A percentile compares a stretch with the other conserved stretches of the same genome.
Conservation (phyloP, 192 early-diverging fungal species). For the Entomortierella parvispora region DNA sequence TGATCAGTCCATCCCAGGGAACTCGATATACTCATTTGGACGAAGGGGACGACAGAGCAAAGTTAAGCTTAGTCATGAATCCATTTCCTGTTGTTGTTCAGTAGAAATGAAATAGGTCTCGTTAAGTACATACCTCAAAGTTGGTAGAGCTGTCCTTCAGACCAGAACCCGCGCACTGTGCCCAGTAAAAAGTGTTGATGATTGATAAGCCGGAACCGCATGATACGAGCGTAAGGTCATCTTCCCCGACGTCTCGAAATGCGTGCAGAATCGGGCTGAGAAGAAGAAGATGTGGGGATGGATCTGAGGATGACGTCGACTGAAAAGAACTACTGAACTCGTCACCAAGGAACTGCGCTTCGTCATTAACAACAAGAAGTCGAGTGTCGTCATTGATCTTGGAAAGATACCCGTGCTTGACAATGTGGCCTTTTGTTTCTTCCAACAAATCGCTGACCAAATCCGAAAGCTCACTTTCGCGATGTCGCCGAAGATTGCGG, state of each 20-base stretch:
- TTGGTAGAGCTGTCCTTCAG: neutral
- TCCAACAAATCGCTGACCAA: neutral
- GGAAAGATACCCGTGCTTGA: constrained; percentile 1
- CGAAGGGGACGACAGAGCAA: too few species aligned
- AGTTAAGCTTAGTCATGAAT: too few species aligned
- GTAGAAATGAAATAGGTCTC: too few species aligned
- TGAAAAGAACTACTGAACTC: neutral
- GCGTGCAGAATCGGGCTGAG: constrained; percentile 16
- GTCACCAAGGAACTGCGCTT: constrained; percentile 34
- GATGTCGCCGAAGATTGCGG: neutral
- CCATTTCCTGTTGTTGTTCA: too few species aligned
- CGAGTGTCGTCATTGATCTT: neutral
- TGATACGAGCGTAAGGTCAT: neutral
- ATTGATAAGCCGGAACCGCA: constrained; percentile 2
- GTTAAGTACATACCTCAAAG: neutral
- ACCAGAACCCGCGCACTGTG: neutral
- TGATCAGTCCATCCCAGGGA: neutral
- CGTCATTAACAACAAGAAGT: constrained; percentile 20
- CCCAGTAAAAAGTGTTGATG: constrained; percentile 8
- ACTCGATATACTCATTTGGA: constrained; percentile 10
- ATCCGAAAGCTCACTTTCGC: neutral
- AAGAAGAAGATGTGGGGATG: neutral
- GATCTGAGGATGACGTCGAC: neutral
- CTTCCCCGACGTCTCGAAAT: constrained; percentile 6
- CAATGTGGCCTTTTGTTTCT: neutral